These are phyloP conservation scores for Colletotrichum sp. DNA, from an alignment of 2,329 filamentous ascomycete genomes.

Conservation along the genomic window DNA sequence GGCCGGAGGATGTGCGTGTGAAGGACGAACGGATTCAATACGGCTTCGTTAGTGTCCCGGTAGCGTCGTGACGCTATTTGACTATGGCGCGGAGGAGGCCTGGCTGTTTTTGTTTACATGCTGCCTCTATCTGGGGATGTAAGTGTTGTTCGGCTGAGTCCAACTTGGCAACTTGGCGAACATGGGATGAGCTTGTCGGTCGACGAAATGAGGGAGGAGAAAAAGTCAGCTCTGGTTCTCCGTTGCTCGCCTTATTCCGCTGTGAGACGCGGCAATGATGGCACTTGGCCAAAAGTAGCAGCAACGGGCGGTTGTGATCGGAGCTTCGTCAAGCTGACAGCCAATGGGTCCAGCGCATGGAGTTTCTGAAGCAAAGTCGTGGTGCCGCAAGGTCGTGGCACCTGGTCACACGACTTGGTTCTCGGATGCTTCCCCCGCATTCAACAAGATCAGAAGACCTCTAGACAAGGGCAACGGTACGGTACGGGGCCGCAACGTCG, in stretches of 20 bases:
- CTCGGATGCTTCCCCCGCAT: constrained; percentile 21
- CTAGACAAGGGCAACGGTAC: constrained; percentile 12
- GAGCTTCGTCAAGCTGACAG: neutral
- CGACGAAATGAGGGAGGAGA: neutral
- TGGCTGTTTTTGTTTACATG: neutral
- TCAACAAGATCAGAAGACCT: constrained; percentile 19
- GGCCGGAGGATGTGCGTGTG: neutral
- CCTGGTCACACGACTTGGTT: constrained; percentile 19
- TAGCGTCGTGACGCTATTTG: constrained; percentile 2
- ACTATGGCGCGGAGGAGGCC: neutral
- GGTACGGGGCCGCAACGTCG: constrained; percentile 1
- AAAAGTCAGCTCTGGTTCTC: neutral
- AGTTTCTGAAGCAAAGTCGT: neutral
- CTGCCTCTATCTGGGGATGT: neutral
- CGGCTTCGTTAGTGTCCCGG: neutral
- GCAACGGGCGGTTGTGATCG: neutral
- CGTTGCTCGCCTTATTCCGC: neutral
- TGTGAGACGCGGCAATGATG: neutral
- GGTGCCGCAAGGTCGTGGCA: constrained; percentile 15
- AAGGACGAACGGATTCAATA: neutral
- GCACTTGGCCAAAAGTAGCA: neutral
- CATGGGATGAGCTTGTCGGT: neutral
- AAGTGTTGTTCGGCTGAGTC: neutral
- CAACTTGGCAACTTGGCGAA: neutral
- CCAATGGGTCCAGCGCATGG: neutral